A percentile compares a stretch with the other conserved stretches of the same genome.
Evolutionary conservation across 1,284 basidiomycete species (phyloP).

Genomic region (Grifola frondosa): DNA sequence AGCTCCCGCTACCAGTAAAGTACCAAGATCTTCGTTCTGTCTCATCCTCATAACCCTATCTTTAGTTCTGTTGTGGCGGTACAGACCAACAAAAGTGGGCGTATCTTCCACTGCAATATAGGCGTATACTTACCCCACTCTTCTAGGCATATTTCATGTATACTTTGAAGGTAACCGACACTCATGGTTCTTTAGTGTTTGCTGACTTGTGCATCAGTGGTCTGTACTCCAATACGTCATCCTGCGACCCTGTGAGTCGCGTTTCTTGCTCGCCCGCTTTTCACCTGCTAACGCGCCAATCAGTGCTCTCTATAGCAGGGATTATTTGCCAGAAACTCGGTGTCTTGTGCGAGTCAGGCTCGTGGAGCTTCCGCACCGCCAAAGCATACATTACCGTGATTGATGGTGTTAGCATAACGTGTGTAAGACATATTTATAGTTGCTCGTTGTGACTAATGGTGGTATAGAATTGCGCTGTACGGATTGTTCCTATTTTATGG

Average conservation of each 20-base stretch:
- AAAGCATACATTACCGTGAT: slow-evolving; percentile 69
- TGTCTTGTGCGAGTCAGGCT: slow-evolving; percentile 65
- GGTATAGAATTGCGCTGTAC: slow-evolving; percentile 74
- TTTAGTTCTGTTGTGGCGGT: slow-evolving; percentile 71
- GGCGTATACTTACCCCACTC: not conserved
- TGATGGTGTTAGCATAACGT: slow-evolving; percentile 81
- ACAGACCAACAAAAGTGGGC: slow-evolving; percentile 73
- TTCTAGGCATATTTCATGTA: slow-evolving; percentile 82
- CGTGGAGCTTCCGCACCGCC: slow-evolving; percentile 64
- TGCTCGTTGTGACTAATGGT: too few relatives aligned
- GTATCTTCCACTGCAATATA: not conserved
- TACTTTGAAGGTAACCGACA: slow-evolving; percentile 63
- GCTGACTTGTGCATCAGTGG: slow-evolving; percentile 50
- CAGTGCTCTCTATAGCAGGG: slow-evolving; percentile 61
- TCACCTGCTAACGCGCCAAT: slow-evolving; percentile 1
- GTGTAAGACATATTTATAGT: too few relatives aligned
- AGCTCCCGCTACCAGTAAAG: slow-evolving; percentile 72
- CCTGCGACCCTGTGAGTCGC: slow-evolving; percentile 61
- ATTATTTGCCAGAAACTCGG: slow-evolving; percentile 70
- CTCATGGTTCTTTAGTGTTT: slow-evolving; percentile 2
- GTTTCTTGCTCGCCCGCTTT: not conserved
- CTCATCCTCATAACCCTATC: not conserved
- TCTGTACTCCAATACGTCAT: slow-evolving; percentile 83
- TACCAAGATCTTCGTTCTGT: too few relatives aligned
- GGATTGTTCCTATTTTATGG: slow-evolving; percentile 82